A percentile compares a stretch with the other conserved stretches of the same genome.
Evolutionary conservation across 345 rosid genomes (phyloP).

Genomic region (Moringa oleifera): DNA sequence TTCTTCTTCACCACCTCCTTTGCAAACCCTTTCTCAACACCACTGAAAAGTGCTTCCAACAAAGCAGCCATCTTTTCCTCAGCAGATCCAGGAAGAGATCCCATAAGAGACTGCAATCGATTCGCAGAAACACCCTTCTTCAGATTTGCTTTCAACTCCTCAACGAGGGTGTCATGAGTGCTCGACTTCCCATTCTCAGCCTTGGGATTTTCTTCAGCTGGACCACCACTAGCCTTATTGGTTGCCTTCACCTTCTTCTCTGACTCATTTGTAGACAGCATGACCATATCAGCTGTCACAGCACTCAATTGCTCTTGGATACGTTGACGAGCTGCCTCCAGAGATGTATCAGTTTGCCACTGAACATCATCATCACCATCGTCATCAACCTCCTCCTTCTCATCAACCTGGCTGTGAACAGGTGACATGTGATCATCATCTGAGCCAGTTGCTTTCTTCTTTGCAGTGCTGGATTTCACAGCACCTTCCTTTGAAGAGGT

Average conservation of each 20-base stretch:
- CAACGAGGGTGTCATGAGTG: slow-evolving; percentile 25
- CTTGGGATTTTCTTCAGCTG: slow-evolving; percentile 21
- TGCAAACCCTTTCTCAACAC: slow-evolving; percentile 40
- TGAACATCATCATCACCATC: slow-evolving; percentile 44
- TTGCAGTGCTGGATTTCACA: slow-evolving; percentile 33
- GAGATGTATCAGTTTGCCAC: slow-evolving; percentile 76
- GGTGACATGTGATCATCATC: slow-evolving; percentile 46
- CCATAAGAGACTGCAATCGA: slow-evolving; percentile 23
- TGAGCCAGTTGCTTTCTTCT: slow-evolving; percentile 35
- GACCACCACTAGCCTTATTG: slow-evolving; percentile 16
- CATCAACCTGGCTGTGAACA: slow-evolving; percentile 38
- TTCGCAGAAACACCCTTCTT: slow-evolving; percentile 27
- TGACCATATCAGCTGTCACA: slow-evolving; percentile 70
- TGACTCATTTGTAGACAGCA: slow-evolving; percentile 47
- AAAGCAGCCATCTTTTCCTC: slow-evolving; percentile 50
- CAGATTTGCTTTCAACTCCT: slow-evolving; percentile 33
- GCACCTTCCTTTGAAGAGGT: slow-evolving; percentile 23
- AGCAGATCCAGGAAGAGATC: slow-evolving; percentile 25
- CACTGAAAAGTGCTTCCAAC: slow-evolving; percentile 38
- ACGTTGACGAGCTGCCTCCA: slow-evolving; percentile 58
- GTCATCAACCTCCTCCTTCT: slow-evolving; percentile 39
- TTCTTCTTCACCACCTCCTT: slow-evolving; percentile 46
- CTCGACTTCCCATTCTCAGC: slow-evolving; percentile 25
- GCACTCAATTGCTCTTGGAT: slow-evolving; percentile 61
- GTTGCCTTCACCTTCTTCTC: slow-evolving; percentile 29